Conservation (phyloP, 2,329 filamentous ascomycete species). For the Neofusicoccum sp. region DNA sequence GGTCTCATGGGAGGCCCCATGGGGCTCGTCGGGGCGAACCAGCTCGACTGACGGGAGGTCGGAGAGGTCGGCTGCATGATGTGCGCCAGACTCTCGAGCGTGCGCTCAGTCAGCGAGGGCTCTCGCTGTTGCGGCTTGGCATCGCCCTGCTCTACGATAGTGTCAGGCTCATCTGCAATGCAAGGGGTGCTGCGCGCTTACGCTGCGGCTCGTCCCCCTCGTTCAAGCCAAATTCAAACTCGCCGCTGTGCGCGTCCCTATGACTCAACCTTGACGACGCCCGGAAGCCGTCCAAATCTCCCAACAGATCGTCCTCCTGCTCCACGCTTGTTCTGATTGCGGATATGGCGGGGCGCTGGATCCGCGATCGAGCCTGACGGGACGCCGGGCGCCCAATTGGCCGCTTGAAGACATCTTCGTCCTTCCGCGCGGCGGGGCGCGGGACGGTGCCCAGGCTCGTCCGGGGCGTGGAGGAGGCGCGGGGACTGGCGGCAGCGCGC, state of each 20-base stretch:
- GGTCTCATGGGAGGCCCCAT: slow-evolving; percentile 66
- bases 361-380: slow-evolving; percentile 31
- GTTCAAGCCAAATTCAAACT: slow-evolving; percentile 13
- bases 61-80: slow-evolving; percentile 17
- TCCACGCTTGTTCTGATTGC: slow-evolving; percentile 9
- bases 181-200: slow-evolving; percentile 22
- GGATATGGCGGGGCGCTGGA: slow-evolving; percentile 23
- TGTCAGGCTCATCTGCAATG: slow-evolving; percentile 23
- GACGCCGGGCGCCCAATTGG: slow-evolving; percentile 40
- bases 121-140: slow-evolving; percentile 39
- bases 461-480: slow-evolving; percentile 25
- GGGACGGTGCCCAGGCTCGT: not conserved
- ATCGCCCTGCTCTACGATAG: slow-evolving; percentile 24
- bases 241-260: slow-evolving; percentile 31
- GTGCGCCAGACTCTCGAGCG: slow-evolving; percentile 75
- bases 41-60: slow-evolving; percentile 60
- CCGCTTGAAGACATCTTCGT: slow-evolving; percentile 39
- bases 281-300: slow-evolving; percentile 46
- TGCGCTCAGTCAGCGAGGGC: slow-evolving; percentile 76
- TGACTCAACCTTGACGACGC: slow-evolving; percentile 39
- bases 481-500: slow-evolving; percentile 26
- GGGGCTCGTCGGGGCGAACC: slow-evolving; percentile 65
- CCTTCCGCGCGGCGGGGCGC: slow-evolving; percentile 21
- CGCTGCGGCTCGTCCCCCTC: slow-evolving; percentile 7
- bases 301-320: slow-evolving; percentile 32